Base-by-base conservation (phyloP, 192 early-diverging fungal genomes). In the Pilobolus umbonatus region DNA sequence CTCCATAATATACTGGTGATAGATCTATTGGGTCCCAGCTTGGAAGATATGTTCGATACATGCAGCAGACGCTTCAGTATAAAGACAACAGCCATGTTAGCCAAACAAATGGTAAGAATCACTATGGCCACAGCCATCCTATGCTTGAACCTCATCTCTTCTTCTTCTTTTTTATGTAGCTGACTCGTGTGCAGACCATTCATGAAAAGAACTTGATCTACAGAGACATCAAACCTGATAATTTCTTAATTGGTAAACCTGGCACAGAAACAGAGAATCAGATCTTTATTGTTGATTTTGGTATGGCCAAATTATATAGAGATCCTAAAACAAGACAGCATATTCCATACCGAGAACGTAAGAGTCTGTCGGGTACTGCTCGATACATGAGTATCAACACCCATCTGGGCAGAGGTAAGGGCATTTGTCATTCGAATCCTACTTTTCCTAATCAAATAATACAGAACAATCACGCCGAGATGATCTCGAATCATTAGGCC, bases 351-450 rank as follows among this genome's bases (percentile, higher is more conserved):
- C 81, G 93, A 31, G 96, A 98, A 78, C 85, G 94, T 56, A 97
- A 96, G 78, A 87, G 81, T 65, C 75, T 98, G 29, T 90, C 88
- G 42, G 96, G 96, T 40, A 98, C 96, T 19, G 96, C 96, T 11
- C 88, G 96, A 45, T 98, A 98, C 75, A 96, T 96, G 94, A 90
- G 87, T 67, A 97, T 97, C 69, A 94, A 98, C 76, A 98, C 96
- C 19, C 96, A 98, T 69, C 78, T 97, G 25, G 96, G 96, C 22
- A 75, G 96, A 78, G 89, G 89, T 88, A 68, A 55, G 47, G 17
- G 11, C 45, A 21, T 38, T 57, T 10, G 11, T 49, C 12, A 29
- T 31, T 53, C 35, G 50, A 38, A 17, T 57, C 48, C 31, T 50
- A 8, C 46, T 64, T 26, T 25, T 57, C 15, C 7, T 60, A 11